Evolutionary conservation across 2,329 filamentous ascomycete species (phyloP), one percentile per base, ranked within the genome.

Genomic region (Alternaria angustiovoidea): DNA sequence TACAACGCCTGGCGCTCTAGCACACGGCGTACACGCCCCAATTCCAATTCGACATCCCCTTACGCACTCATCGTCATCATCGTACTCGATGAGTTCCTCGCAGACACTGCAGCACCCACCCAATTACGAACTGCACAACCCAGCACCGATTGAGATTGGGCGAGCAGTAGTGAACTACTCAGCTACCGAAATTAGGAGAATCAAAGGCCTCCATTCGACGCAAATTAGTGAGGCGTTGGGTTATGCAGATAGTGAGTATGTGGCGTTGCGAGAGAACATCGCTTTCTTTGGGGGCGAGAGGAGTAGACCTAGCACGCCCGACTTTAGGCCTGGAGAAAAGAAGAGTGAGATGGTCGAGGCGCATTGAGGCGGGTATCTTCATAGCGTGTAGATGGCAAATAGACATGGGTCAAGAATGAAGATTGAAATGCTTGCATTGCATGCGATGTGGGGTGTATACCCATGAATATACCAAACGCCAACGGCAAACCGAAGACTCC

Each of bases 241-340:
- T 4, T 99, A 97, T 79, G 92, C 93, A 20, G 94, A 97, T 76
- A 96, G 91, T 73, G 93, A 98, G 80, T 97, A 98, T 80, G 91
- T 98, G 41, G 94, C 93, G 9, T 84, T 95, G 72, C 85, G 93
- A 64, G 93, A 96, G 78, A 94, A 96, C 70, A 89, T 97, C 63
- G 93, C 92, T 44, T 88, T 97, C 68, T 89, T 91, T 54, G 76
- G 70, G 1, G 46, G 74, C 2, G 76, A 79, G 67, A 74, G 71
- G 68, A 76, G 72, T 63, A 74, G 78, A 63, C 79, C 79, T 18
- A 68, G 63, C 38, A 80, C 78, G 47, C 78, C 79, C 46, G 68
- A 66, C 55, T 68, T 75, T 49, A 66, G 64, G 46, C 42, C 57
- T 38, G 56, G 59, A 41, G 52, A 24, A 30, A 52, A 44, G 36